Evolutionary conservation across 768 basidiomycete species (phyloP).

Genomic region (Cantharellus cinnabarinus): DNA sequence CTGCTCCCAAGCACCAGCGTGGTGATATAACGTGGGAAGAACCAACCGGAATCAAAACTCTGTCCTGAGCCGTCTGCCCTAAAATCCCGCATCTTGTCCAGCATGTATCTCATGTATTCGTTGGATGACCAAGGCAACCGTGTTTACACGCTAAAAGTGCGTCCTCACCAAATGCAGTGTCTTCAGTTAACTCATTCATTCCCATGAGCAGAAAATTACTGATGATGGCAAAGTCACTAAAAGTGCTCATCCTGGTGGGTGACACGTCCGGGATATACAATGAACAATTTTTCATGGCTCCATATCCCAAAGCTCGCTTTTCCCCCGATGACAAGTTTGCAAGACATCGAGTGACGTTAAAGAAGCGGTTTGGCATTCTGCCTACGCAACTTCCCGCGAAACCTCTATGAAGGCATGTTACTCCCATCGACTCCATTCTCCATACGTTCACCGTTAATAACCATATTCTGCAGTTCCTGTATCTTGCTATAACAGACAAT

Average conservation of each 20-base stretch:
- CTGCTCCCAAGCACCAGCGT: too few relatives aligned
- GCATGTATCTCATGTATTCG: constrained; percentile 97
- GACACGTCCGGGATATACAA: neutral
- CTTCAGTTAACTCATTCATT: constrained; percentile 1
- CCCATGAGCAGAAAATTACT: constrained; percentile 51
- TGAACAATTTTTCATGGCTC: neutral
- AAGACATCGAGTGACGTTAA: constrained; percentile 89
- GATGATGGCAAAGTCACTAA: constrained; percentile 68
- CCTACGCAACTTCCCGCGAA: constrained; percentile 77
- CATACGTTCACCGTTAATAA: too few relatives aligned
- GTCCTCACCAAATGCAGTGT: constrained; percentile 8
- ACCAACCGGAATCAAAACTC: too few relatives aligned
- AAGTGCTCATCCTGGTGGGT: constrained; percentile 84
- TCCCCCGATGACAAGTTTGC: constrained; percentile 99
- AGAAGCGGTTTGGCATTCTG: constrained; percentile 78
- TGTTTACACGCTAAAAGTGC: constrained; percentile 81
- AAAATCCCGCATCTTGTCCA: neutral
- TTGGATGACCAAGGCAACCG: constrained; percentile 57
- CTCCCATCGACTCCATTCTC: too few relatives aligned
- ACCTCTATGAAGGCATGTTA: constrained; percentile 38
- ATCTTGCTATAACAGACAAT: too few relatives aligned
- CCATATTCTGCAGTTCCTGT: too few relatives aligned
- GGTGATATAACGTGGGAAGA: too few relatives aligned
- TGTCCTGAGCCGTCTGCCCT: too few relatives aligned
- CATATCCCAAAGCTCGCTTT: constrained; percentile 53